Evolutionary conservation across 2,329 filamentous ascomycete genomes (phyloP), one percentile per base, ranked within the genome.

Genomic region (Fusarium setosum): DNA sequence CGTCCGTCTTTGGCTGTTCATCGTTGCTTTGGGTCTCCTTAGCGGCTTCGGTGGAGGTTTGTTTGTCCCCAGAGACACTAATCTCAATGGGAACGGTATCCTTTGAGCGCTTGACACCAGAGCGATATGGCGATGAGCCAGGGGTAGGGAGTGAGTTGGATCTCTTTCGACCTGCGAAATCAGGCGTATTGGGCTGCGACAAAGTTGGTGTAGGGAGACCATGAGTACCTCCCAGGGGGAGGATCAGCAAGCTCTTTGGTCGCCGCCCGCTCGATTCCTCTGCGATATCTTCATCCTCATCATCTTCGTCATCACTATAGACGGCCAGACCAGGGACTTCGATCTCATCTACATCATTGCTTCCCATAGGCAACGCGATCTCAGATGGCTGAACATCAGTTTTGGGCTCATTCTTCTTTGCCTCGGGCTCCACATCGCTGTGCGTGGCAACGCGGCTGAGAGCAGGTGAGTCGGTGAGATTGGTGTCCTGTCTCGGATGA

Each of bases 321-420:
- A 76, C 76, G 1, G 85, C 87, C 6, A 93, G 82, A 0, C 91
- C 91, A 4, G 92, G 91, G 41, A 93, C 86, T 72, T 96, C 92
- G 38, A 96, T 96, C 74, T 96, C 93, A 42, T 90, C 85, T 8
- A 95, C 79, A 72, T 96, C 93, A 45, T 88, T 84, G 32, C 87
- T 83, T 21, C 82, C 82, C 37, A 90, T 80, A 0, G 92, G 92
- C 10, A 96, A 80, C n/a, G 92, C 88, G 62, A 94, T 85, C 37
- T 76, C 69, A 18, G 70, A 68, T 2, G 81, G 79, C 26, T 78
- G 73, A 15, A 72, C 65, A 29, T 63, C 60, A 1, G 65, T 37
- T 23, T 70, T 57, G 12, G 71, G 29, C 1, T n/a, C 40, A 15
- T 37, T 35, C 35, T 65, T 67, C 48, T 63, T 61, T 7, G 21